A percentile compares a stretch with the other conserved stretches of the same genome.
Evolutionary conservation across 2,329 filamentous ascomycete species (phyloP).

Genomic region (Ophiostoma sp.): DNA sequence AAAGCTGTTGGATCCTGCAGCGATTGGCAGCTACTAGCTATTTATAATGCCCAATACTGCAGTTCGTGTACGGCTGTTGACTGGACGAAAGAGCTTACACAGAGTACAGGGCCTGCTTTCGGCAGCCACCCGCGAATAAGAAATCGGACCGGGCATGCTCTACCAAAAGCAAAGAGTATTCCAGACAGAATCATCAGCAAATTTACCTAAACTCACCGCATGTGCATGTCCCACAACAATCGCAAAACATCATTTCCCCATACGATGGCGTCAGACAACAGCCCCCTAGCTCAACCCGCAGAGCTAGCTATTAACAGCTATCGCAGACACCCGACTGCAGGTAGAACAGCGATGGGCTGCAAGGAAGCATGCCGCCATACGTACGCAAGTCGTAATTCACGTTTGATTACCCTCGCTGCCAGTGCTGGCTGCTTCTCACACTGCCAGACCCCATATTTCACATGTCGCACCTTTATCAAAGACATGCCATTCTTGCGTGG

Average conservation of each 20-base stretch:
- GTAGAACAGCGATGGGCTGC: background rate
- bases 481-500: slow-evolving; percentile 10
- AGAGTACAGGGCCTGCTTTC: too few species aligned
- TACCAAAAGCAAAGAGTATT: background rate
- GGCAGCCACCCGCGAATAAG: too few species aligned
- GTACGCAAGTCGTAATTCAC: background rate
- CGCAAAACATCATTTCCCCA: background rate
- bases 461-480: slow-evolving; percentile 3
- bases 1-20: background rate
- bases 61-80: too few species aligned
- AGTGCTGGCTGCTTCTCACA: background rate
- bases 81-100: too few species aligned
- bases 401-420: background rate
- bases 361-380: slow-evolving; percentile 3
- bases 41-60: too few species aligned
- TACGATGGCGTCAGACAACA: slow-evolving; percentile 9
- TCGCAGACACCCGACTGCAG: background rate
- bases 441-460: background rate
- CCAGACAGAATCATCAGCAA: background rate
- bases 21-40: too few species aligned
- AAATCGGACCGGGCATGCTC: too few species aligned
- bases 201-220: background rate
- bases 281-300: background rate
- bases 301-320: background rate
- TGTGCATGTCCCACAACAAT: background rate